These are phyloP conservation scores for Colletotrichum cuscutae DNA, from an alignment of 2,329 filamentous ascomycete genomes.

Conservation along the genomic window DNA sequence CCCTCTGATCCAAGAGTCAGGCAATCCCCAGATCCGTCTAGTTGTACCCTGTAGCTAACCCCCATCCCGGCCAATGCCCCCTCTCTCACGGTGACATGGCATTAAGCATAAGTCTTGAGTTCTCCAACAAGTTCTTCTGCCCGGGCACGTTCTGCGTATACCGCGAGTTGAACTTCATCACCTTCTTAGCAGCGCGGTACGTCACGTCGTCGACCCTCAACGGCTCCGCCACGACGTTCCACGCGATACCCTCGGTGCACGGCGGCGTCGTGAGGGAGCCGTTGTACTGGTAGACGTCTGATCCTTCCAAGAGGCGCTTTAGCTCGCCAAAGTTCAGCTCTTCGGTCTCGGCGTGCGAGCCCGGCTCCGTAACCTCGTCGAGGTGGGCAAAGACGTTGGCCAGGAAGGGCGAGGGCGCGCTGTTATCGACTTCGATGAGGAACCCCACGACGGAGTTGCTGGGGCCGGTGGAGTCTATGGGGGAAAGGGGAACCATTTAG, in stretches of 20 bases:
- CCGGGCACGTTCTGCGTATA: slow-evolving; percentile 63
- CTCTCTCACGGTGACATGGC: not conserved
- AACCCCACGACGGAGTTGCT: slow-evolving; percentile 48
- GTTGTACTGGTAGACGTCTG: slow-evolving; percentile 59
- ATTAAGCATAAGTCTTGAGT: slow-evolving; percentile 22
- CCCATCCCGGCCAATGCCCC: not conserved
- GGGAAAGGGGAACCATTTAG: not conserved
- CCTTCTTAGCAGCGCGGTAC: slow-evolving; percentile 61
- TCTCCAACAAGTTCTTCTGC: slow-evolving; percentile 52
- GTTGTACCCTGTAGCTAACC: not conserved
- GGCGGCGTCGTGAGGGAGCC: slow-evolving; percentile 73
- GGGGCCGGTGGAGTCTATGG: slow-evolving; percentile 41
- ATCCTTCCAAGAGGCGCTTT: slow-evolving; percentile 46
- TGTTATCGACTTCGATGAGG: slow-evolving; percentile 46
- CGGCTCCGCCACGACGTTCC: slow-evolving; percentile 60
- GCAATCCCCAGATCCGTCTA: not conserved
- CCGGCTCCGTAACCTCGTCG: slow-evolving; percentile 50
- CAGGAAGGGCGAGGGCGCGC: slow-evolving; percentile 42
- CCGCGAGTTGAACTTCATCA: slow-evolving; percentile 66
- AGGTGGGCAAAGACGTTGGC: slow-evolving; percentile 50
- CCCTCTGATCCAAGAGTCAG: not conserved
- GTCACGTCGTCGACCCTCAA: slow-evolving; percentile 58
- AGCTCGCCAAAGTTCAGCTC: slow-evolving; percentile 55
- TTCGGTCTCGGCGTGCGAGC: slow-evolving; percentile 49
- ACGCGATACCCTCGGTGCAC: slow-evolving; percentile 66